Percentiles rank a stretch among this genome's conserved stretches.
Evolutionary conservation across 2,329 filamentous ascomycete genomes (phyloP).

Genomic region (Xylaria sp.): DNA sequence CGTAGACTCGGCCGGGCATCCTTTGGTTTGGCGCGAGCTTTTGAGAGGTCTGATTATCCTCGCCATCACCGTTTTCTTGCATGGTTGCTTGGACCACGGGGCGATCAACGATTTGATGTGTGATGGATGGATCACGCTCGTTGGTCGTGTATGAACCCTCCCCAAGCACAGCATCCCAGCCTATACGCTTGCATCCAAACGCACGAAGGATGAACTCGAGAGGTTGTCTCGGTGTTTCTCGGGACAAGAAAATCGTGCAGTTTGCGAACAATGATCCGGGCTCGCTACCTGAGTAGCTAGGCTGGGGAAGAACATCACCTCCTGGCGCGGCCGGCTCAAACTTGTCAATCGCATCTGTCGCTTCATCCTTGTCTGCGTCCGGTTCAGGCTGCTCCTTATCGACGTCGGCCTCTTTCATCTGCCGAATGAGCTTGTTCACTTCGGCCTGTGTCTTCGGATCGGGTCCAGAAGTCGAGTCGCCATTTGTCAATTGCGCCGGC

Average conservation of each 20-base stretch:
- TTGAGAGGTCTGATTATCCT: conserved; percentile 65
- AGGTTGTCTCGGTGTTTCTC: conserved; percentile 87
- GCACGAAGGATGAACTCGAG: conserved; percentile 91
- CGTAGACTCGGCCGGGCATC: conserved; percentile 87
- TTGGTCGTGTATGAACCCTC: conserved; percentile 91
- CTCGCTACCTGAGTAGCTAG: conserved; percentile 65
- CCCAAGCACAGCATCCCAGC: conserved; percentile 89
- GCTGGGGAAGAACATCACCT: conserved; percentile 85
- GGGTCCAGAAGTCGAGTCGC: conserved; percentile 54
- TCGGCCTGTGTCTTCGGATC: conserved; percentile 66
- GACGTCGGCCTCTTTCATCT: conserved; percentile 61
- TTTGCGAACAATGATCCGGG: conserved; percentile 80
- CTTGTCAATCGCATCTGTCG: conserved; percentile 76
- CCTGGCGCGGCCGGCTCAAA: conserved; percentile 84
- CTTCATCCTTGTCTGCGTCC: conserved; percentile 46
- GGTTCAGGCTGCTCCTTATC: conserved; percentile 47
- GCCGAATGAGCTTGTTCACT: conserved; percentile 69
- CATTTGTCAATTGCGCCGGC: conserved; percentile 55
- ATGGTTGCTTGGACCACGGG: conserved; percentile 69
- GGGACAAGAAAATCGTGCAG: conserved; percentile 89
- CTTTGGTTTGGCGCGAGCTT: conserved; percentile 66
- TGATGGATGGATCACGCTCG: conserved; percentile 85
- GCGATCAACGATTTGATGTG: conserved; percentile 93
- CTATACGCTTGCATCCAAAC: conserved; percentile 94
- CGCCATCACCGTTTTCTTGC: conserved; percentile 51